Evolutionary conservation across 441 rosid genomes (phyloP), one percentile per base, ranked within the genome.

Genomic region (Corymbia citriodora): DNA sequence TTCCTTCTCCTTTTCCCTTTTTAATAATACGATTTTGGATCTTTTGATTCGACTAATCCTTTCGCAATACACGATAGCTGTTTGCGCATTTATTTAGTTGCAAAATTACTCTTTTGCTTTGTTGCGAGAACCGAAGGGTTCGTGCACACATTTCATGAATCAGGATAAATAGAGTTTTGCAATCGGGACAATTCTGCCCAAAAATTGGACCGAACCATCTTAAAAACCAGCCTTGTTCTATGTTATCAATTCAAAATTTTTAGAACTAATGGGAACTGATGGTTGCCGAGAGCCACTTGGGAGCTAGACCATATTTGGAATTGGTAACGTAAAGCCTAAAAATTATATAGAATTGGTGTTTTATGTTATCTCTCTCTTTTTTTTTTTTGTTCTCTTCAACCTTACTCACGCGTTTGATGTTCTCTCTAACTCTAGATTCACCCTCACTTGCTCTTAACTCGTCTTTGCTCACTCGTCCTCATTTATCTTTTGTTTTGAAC

Each of bases 171-270:
- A 59, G 0, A 29, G 10, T 0, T 23, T 1, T 57, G 12, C 0
- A 23, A 57, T 1, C 2, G 2, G n/a, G 25, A 6, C 0, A 1
- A 13, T 59, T 59, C 63, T 59, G 23, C 25, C 7, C 10, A 10
- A 2, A 59, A 59, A 23, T 0, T 10, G 0, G 10, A 9, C 25
- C 1, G 3, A 1, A 59, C 8, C 14, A 1, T 25, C 14, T 1
- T 23, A 23, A 23, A 23, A 59, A 59, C 0, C 3, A 0, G 14
- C 3, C n/a, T 0, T 2, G 2, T 59, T 59, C 7, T 0, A 59
- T 3, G n/a, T 13, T 10, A 12, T 59, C 13, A 3, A 8, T 59
- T 59, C 1, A 1, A 2, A 25, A 5, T 10, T 25, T 57, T 59
- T 59, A 9, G 63, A 59, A 59, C 0, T 13, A 1, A 9, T 8